Evolutionary conservation across 2,329 filamentous ascomycete species (phyloP).

Genomic region (Cercospora zeina): DNA sequence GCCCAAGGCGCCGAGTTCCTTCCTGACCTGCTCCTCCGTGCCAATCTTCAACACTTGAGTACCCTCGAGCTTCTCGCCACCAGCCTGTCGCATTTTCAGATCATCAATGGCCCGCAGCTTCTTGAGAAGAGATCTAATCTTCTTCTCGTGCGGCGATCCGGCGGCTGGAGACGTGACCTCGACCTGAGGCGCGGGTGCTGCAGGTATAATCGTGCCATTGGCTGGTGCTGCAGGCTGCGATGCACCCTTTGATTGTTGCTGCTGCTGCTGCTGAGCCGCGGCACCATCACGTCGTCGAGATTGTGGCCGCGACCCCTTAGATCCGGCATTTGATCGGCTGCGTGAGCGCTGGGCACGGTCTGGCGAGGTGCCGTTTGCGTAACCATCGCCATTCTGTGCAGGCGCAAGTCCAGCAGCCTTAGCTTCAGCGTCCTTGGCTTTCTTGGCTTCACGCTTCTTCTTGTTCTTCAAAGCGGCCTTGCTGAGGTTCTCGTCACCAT

Average conservation of each 20-base stretch:
- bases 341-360: conserved; percentile 37
- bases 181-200: conserved; percentile 46
- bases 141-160: conserved; percentile 82
- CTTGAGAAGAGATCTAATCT: conserved; percentile 88
- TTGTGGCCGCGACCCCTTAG: conserved; percentile 32
- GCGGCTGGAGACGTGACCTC: conserved; percentile 58
- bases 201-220: conserved; percentile 23
- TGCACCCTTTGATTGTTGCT: conserved; percentile 39
- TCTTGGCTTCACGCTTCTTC: conserved; percentile 96
- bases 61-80: conserved; percentile 94
- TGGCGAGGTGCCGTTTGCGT: conserved; percentile 22
- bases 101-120: conserved; percentile 98
- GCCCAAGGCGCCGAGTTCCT: conserved; percentile 61
- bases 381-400: conserved; percentile 51
- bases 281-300: conserved; percentile 33
- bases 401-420: conserved; percentile 53
- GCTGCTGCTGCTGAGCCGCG: conserved; percentile 6
- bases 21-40: conserved; percentile 79
- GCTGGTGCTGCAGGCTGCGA: conserved; percentile 33
- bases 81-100: conserved; percentile 91
- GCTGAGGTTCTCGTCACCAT: conserved; percentile 72
- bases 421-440: conserved; percentile 75
- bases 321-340: conserved; percentile 37
- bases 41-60: conserved; percentile 98
- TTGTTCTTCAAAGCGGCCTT: conserved; percentile 94